Evolutionary conservation across 805 yeast genomes (phyloP), one percentile per base, ranked within the genome.

Genomic region (Saccharomycopsis fodiens): DNA sequence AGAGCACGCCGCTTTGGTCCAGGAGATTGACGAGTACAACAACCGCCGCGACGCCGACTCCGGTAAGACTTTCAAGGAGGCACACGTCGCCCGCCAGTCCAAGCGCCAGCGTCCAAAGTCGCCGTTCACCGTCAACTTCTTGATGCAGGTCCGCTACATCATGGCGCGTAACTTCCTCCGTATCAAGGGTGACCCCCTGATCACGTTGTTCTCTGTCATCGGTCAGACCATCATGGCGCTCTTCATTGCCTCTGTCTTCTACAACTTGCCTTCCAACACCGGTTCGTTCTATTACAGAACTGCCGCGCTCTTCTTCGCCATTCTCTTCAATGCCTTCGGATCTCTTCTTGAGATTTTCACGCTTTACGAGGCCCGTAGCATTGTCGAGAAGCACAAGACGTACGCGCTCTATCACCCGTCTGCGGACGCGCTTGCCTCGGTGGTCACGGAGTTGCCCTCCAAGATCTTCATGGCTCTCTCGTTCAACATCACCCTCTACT

Each of bases 301-400:
- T 54, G 77, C 86, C 35, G 72, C 80, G 39, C 65, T 83, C 69
- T 84, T 83, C 63, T 80, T 80, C 59, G 79, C 82, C 19, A 69
- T 76, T 39, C 65, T 79, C 56, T 79, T 77, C 61, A 78, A 78
- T 57, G 78, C 83, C 12, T 75, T 79, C 55, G 66, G 79, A 15
- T 77, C 81, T 15, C 58, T 79, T 48, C 64, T 78, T 55, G 86
- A 79, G 60, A 69, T 79, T 48, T 65, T 74, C 60, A 55, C 76
- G 1, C 56, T 76, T 22, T 78, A 66, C 56, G 79, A 76, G 54
- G 69, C 78, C 30, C 68, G 81, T 59, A 70, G 74, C 5, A 71
- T 77, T 50, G 76, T 76, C 29, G 81, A 76, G 56, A 77, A 77
- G 55, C 83, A 77, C 54, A 72, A 73, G 53, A 65, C 69, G 12